These are phyloP conservation scores for Mortierella hygrophila DNA, from an alignment of 192 early-diverging fungal species.

Conservation along the genomic window DNA sequence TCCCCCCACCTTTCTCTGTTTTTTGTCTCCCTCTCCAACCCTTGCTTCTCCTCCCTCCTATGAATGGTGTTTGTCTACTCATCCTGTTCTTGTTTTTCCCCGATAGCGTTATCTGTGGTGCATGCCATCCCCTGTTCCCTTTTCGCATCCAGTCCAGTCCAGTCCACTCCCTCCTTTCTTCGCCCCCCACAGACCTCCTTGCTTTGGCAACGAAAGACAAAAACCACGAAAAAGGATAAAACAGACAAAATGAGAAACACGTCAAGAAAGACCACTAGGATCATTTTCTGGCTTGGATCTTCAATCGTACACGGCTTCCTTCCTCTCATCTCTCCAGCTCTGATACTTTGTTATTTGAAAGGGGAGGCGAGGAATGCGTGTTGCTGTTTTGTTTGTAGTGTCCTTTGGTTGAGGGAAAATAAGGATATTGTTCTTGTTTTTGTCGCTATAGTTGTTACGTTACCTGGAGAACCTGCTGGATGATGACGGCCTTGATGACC, in stretches of 20 bases:
- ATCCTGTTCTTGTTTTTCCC: background rate
- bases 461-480: slow-evolving; percentile 79
- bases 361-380: background rate
- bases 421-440: background rate
- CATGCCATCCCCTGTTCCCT: background rate
- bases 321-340: background rate
- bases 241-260: background rate
- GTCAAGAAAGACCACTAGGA: background rate
- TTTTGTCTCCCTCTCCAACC: background rate
- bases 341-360: background rate
- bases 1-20: background rate
- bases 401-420: background rate
- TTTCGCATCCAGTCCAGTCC: background rate
- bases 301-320: background rate
- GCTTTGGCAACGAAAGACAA: background rate
- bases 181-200: background rate
- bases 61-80: slow-evolving; percentile 2
- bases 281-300: background rate
- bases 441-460: background rate
- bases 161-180: slow-evolving; percentile 5
- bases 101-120: slow-evolving; percentile 6
- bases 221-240: background rate
- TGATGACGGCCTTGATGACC: slow-evolving; percentile 72
- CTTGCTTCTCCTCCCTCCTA: background rate
- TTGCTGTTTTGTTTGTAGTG: background rate